Conservation (phyloP, 129 eudicot genomes). For the Heracleum sosnowskyi region DNA sequence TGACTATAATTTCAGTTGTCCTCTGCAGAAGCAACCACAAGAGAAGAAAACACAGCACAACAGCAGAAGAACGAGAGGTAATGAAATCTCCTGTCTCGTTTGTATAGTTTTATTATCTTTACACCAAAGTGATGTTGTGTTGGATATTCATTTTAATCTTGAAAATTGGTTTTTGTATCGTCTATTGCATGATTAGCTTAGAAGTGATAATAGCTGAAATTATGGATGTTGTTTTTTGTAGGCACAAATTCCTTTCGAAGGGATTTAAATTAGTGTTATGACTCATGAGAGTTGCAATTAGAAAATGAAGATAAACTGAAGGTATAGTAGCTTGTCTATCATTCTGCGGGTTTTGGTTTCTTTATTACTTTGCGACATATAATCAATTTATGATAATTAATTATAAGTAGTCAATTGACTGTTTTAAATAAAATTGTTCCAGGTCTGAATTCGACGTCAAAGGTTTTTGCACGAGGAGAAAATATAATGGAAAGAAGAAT, state of each 20-base stretch:
- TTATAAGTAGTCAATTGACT: too few relatives aligned
- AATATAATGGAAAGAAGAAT: too few relatives aligned
- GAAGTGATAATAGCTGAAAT: not conserved
- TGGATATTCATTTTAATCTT: not conserved
- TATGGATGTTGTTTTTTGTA: not conserved
- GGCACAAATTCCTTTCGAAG: not conserved
- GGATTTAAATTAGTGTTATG: not conserved
- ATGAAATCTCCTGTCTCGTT: not conserved
- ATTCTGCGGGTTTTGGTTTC: too few relatives aligned
- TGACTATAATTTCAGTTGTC: not conserved
- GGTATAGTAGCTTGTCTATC: not conserved
- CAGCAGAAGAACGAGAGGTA: not conserved
- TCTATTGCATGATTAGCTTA: not conserved
- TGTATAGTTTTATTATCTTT: too few relatives aligned
- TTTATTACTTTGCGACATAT: too few relatives aligned
- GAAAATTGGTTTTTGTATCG: too few relatives aligned
- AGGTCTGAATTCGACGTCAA: too few relatives aligned
- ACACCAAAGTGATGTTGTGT: not conserved
- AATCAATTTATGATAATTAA: too few relatives aligned
- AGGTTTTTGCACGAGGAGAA: too few relatives aligned
- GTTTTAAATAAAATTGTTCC: too few relatives aligned
- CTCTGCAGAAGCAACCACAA: not conserved
- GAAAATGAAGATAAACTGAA: not conserved
- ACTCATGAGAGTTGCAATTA: not conserved
- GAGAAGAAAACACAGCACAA: not conserved